Percentiles rank a stretch among this genome's conserved stretches.
phyloP scores from a whole-genome alignment of 2,329 filamentous ascomycete species.

The Talaromyces pinophilus region DNA sequence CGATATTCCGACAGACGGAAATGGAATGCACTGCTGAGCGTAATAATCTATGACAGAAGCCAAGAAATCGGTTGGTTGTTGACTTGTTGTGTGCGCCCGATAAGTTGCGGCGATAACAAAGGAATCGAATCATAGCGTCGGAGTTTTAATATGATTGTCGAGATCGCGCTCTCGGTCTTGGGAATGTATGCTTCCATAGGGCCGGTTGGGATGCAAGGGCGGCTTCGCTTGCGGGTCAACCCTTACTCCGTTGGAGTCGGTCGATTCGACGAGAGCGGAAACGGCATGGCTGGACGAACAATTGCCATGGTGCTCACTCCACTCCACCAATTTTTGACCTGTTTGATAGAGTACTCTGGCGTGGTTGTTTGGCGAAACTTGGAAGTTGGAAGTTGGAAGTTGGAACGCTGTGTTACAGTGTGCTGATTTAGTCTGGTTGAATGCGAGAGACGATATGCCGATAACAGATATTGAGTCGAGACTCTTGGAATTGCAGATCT shows the following conservation, averaged over 20 bases:
- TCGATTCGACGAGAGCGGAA: constrained; percentile 11
- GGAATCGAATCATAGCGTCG: neutral
- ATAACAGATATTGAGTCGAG: neutral
- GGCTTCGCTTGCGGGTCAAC: constrained; percentile 15
- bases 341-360: neutral
- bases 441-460: neutral
- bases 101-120: neutral
- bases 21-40: neutral
- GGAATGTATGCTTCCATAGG: constrained; percentile 3
- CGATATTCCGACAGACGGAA: neutral
- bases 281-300: neutral
- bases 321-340: neutral
- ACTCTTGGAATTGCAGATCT: neutral
- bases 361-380: neutral
- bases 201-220: constrained; percentile 21
- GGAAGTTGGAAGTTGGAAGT: neutral
- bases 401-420: neutral
- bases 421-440: neutral
- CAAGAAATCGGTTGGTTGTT: neutral
- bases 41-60: constrained; percentile 8
- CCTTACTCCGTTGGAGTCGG: constrained; percentile 7
- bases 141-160: neutral
- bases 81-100: neutral
- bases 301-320: neutral
- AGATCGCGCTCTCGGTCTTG: constrained; percentile 7